Evolutionary conservation across 1,284 basidiomycete genomes (phyloP).

Genomic region (Schizophyllum commune): DNA sequence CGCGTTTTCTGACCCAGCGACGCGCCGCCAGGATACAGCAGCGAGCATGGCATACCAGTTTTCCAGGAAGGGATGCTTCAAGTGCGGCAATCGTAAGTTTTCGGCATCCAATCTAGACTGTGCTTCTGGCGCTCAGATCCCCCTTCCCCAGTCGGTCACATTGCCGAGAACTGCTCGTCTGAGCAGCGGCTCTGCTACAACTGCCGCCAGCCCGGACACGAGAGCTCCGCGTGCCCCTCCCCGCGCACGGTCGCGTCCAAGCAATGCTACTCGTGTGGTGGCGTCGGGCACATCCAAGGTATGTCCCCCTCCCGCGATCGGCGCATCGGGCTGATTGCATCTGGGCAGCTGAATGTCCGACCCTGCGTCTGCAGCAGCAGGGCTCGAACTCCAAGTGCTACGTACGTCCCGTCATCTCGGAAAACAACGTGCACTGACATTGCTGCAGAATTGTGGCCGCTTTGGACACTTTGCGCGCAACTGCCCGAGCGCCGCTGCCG

Average conservation of each 20-base stretch:
- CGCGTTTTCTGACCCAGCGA: not conserved
- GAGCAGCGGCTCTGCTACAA: slow-evolving; percentile 88
- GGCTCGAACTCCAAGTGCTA: slow-evolving; percentile 75
- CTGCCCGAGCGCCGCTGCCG: slow-evolving; percentile 50
- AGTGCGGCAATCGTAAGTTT: slow-evolving; percentile 74
- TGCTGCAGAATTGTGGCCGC: slow-evolving; percentile 63
- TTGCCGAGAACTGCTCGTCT: slow-evolving; percentile 84
- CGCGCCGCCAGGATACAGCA: not conserved
- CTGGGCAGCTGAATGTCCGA: slow-evolving; percentile 72
- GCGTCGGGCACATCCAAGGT: slow-evolving; percentile 66
- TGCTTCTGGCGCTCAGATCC: slow-evolving; percentile 13
- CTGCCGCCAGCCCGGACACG: slow-evolving; percentile 85
- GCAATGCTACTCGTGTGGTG: slow-evolving; percentile 77
- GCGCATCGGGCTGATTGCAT: slow-evolving; percentile 2
- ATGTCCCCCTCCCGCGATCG: not conserved
- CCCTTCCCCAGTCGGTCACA: slow-evolving; percentile 67
- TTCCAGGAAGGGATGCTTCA: slow-evolving; percentile 80
- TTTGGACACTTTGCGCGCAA: slow-evolving; percentile 73
- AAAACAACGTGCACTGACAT: slow-evolving; percentile 8
- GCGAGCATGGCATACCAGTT: slow-evolving; percentile 63
- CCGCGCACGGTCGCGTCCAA: slow-evolving; percentile 69
- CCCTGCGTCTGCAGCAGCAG: slow-evolving; percentile 57
- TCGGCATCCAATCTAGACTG: slow-evolving; percentile 10
- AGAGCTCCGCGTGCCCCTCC: slow-evolving; percentile 80
- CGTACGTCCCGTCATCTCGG: slow-evolving; percentile 36